A percentile compares a stretch with the other conserved stretches of the same genome.
phyloP scores from a whole-genome alignment of 768 basidiomycete species.

The Lactarius akahatsu region DNA sequence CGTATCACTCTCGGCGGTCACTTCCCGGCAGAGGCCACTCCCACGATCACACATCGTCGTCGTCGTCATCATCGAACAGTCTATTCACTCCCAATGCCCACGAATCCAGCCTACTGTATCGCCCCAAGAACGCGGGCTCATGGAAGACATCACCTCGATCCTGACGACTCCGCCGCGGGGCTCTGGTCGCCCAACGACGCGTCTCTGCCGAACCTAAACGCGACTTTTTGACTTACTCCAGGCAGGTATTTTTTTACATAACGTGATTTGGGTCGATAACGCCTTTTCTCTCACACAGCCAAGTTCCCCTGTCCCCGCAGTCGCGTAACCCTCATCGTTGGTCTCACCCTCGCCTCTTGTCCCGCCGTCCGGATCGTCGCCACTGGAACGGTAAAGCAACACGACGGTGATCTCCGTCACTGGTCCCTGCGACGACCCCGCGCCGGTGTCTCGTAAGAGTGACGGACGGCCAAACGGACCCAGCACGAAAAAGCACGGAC shows the following conservation, averaged over 20 bases:
- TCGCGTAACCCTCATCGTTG: background rate
- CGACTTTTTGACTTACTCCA: background rate
- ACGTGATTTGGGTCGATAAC: background rate
- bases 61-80: background rate
- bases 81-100: background rate
- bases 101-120: background rate
- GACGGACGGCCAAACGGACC: background rate
- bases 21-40: no score
- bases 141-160: conserved; percentile 24
- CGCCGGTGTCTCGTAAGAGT: no score
- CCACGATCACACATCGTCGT: background rate
- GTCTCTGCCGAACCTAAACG: background rate
- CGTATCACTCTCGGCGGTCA: no score
- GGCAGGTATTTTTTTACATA: background rate
- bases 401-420: background rate
- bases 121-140: conserved; percentile 22
- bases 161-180: conserved; percentile 10
- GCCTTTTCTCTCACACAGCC: background rate
- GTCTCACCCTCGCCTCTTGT: conserved; percentile 16
- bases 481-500: background rate
- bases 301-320: background rate
- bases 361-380: background rate
- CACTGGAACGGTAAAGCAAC: no score
- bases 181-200: background rate
- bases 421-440: background rate